phyloP scores from a whole-genome alignment of 306 rosid species.

The Fragaria ananassa region DNA sequence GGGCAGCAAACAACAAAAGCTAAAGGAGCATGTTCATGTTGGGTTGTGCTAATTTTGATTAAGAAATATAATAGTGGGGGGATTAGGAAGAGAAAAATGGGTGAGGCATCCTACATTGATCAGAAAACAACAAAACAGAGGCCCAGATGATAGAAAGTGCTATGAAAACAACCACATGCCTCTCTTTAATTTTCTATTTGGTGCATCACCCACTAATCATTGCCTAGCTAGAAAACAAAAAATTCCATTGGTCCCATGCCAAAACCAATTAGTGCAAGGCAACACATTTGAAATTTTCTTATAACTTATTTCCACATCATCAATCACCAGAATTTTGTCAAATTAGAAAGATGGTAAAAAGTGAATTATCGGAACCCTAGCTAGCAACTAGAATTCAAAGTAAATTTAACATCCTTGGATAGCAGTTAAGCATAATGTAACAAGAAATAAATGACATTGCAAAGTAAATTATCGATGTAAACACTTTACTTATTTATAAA shows the following conservation, averaged over 20 bases:
- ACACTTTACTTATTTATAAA: too few relatives aligned
- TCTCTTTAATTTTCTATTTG: slow-evolving; percentile 36
- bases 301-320: slow-evolving; percentile 30
- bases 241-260: slow-evolving; percentile 45
- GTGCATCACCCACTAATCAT: slow-evolving; percentile 72
- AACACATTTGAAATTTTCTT: slow-evolving; percentile 29
- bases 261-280: slow-evolving; percentile 47
- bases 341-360: too few relatives aligned
- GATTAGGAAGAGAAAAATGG: not conserved
- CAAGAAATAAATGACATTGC: too few relatives aligned
- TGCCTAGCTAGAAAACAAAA: slow-evolving; percentile 63
- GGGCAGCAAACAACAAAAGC: not conserved
- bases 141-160: slow-evolving; percentile 48
- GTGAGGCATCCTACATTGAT: slow-evolving; percentile 27
- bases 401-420: too few relatives aligned
- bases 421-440: too few relatives aligned
- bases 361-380: too few relatives aligned
- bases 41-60: not conserved
- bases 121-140: slow-evolving; percentile 26
- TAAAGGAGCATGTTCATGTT: not conserved
- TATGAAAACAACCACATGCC: slow-evolving; percentile 62
- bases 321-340: not conserved
- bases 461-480: too few relatives aligned
- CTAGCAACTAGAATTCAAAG: too few relatives aligned
- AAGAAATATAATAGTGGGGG: not conserved